phyloP scores from a whole-genome alignment of 116 monocot genomes.

The Iris pallida region DNA sequence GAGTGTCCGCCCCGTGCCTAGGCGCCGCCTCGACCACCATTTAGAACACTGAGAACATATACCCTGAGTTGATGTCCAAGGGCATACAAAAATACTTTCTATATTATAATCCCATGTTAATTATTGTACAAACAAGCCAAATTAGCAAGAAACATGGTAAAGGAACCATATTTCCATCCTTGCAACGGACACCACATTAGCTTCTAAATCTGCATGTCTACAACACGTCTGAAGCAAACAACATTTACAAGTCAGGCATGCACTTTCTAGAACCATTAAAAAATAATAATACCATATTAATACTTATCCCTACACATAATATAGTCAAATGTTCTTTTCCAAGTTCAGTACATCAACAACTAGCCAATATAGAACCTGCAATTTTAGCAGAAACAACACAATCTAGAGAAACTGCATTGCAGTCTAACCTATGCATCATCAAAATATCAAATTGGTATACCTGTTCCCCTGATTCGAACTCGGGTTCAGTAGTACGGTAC shows the following conservation, averaged over 20 bases:
- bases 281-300: not conserved
- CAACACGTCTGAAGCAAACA: not conserved
- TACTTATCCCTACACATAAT: not conserved
- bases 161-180: too few species aligned
- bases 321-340: too few species aligned
- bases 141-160: too few species aligned
- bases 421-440: not conserved
- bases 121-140: too few species aligned
- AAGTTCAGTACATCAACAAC: too few species aligned
- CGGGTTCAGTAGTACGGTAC: conserved; percentile 62
- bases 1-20: too few species aligned
- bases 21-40: too few species aligned
- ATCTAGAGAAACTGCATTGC: not conserved
- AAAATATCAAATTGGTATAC: conserved; percentile 6
- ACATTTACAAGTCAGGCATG: too few species aligned
- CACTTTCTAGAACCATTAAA: not conserved
- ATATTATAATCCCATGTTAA: not conserved
- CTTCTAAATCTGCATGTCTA: too few species aligned
- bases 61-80: not conserved
- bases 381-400: too few species aligned
- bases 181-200: too few species aligned
- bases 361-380: not conserved
- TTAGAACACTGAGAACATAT: not conserved
- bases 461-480: conserved; percentile 54
- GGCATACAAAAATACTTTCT: not conserved